Evolutionary conservation across 2,329 filamentous ascomycete species (phyloP).

Genomic region (Diaporthe aspalathi): DNA sequence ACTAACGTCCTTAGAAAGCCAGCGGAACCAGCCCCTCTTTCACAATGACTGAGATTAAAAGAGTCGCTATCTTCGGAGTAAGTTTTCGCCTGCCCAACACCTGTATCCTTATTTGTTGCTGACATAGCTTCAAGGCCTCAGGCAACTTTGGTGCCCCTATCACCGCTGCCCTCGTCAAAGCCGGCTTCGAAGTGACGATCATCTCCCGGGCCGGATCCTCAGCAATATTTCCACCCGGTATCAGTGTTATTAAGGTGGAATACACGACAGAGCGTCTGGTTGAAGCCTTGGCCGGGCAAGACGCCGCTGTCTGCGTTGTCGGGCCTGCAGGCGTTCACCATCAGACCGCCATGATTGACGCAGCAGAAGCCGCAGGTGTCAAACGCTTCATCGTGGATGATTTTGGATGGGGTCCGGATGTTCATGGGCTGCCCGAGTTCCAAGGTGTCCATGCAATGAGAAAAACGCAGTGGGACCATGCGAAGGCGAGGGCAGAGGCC

Average conservation of each 20-base stretch:
- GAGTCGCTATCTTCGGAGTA: slow-evolving; percentile 53
- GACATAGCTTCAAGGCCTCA: slow-evolving; percentile 41
- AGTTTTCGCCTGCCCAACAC: not conserved
- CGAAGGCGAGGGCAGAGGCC: slow-evolving; percentile 40
- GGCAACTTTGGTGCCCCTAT: slow-evolving; percentile 49
- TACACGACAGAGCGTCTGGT: slow-evolving; percentile 41
- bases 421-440: slow-evolving; percentile 44
- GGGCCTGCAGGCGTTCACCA: slow-evolving; percentile 41
- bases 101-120: not conserved
- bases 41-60: slow-evolving; percentile 47
- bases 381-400: slow-evolving; percentile 45
- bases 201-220: slow-evolving; percentile 47
- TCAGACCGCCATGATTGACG: slow-evolving; percentile 45
- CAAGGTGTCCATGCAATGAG: slow-evolving; percentile 40
- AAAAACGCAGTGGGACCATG: slow-evolving; percentile 42
- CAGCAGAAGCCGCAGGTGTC: slow-evolving; percentile 47
- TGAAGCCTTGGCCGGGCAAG: slow-evolving; percentile 44
- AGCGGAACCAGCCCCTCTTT: not conserved
- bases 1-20: too few species aligned
- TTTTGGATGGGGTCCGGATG: slow-evolving; percentile 45
- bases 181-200: slow-evolving; percentile 51
- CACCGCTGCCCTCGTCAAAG: slow-evolving; percentile 34
- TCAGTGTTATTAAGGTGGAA: slow-evolving; percentile 38
- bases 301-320: slow-evolving; percentile 45
- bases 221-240: slow-evolving; percentile 41